phyloP scores from a whole-genome alignment of 1,139 yeast species.

The Saccharomyces hybrid region DNA sequence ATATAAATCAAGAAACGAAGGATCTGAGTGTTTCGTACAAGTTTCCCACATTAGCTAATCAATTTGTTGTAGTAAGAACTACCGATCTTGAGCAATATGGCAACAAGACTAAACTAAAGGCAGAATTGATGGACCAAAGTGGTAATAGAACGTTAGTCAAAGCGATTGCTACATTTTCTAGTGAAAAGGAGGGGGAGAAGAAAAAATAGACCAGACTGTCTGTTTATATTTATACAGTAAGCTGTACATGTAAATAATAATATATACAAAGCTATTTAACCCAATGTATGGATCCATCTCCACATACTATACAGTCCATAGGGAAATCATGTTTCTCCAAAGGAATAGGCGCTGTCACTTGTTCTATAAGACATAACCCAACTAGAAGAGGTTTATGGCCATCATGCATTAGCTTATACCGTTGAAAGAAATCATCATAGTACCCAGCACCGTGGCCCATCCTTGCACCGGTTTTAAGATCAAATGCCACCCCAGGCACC shows the following conservation, averaged over 20 bases:
- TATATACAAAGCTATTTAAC: constrained; percentile 5
- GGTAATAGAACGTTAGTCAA: constrained; percentile 40
- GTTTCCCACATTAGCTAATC: constrained; percentile 73
- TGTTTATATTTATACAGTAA: constrained; percentile 1
- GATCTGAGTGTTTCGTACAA: constrained; percentile 38
- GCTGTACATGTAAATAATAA: constrained; percentile 4
- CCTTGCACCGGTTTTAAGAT: constrained; percentile 41
- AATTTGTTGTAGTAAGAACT: constrained; percentile 61
- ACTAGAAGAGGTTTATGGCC: constrained; percentile 32
- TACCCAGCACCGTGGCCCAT: constrained; percentile 93
- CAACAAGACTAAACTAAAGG: constrained; percentile 32
- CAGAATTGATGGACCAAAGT: constrained; percentile 37
- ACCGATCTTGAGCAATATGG: constrained; percentile 32
- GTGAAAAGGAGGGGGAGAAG: background rate
- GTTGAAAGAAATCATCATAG: constrained; percentile 68
- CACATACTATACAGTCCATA: constrained; percentile 53
- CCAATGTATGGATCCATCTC: constrained; percentile 27
- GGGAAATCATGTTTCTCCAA: constrained; percentile 61
- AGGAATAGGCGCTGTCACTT: constrained; percentile 50
- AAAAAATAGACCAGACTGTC: background rate
- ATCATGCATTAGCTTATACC: constrained; percentile 34
- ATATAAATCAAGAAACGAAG: constrained; percentile 25
- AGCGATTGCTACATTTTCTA: constrained; percentile 21
- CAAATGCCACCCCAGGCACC: constrained; percentile 83
- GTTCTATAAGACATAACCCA: constrained; percentile 45